Percentiles rank a stretch among this genome's conserved stretches.
Evolutionary conservation across 1,284 basidiomycete genomes (phyloP).

Genomic region (Ustilago xerochloae): DNA sequence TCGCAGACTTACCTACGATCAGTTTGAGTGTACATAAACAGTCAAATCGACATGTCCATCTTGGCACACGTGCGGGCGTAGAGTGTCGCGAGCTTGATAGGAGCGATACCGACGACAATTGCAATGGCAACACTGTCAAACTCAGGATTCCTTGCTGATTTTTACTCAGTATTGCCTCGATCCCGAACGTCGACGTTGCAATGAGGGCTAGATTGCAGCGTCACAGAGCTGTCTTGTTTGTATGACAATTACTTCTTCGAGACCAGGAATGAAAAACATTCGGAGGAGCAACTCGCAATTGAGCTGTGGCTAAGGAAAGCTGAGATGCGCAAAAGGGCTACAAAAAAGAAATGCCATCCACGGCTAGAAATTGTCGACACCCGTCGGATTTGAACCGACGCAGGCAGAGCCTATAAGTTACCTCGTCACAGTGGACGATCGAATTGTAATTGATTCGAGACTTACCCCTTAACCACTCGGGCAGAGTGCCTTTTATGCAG

Average conservation of each 20-base stretch:
- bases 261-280: no score
- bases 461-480: constrained; percentile 52
- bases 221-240: no score
- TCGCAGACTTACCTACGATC: background rate
- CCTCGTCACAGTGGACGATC: constrained; percentile 26
- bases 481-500: constrained; percentile 22
- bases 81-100: no score
- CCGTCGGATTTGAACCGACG: constrained; percentile 51
- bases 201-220: no score
- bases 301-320: no score
- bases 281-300: no score
- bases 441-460: constrained; percentile 29
- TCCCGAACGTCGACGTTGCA: no score
- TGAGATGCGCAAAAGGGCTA: background rate
- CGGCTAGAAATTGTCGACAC: constrained; percentile 21
- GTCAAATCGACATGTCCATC: background rate
- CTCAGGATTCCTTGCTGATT: no score
- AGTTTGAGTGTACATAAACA: background rate
- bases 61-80: background rate
- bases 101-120: background rate
- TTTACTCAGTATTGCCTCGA: no score
- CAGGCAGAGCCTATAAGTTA: constrained; percentile 48
- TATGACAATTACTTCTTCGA: no score
- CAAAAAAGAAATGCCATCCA: constrained; percentile 1
- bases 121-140: no score